Conservation (phyloP, 371 early-diverging fungal genomes). For the Mortierella sp. region DNA sequence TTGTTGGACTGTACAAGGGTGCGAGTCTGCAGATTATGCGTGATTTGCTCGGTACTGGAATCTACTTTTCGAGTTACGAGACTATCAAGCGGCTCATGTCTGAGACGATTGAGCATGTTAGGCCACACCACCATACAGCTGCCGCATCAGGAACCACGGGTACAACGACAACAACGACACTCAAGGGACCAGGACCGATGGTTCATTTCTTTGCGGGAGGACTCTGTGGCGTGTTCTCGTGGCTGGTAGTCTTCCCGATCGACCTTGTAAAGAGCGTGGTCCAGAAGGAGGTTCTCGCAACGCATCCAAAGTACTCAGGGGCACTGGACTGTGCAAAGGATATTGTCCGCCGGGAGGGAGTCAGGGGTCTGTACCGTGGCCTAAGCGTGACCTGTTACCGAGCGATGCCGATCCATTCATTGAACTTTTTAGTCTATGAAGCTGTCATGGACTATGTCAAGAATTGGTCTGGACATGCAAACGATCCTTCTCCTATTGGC, state of each 20-base stretch:
- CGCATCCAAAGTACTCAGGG: constrained; percentile 62
- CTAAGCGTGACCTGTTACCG: constrained; percentile 81
- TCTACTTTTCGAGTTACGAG: constrained; percentile 86
- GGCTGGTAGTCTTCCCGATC: constrained; percentile 85
- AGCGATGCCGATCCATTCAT: constrained; percentile 86
- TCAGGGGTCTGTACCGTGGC: constrained; percentile 80
- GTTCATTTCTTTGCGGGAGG: constrained; percentile 83
- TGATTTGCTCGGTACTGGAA: constrained; percentile 81
- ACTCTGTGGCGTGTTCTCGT: constrained; percentile 81
- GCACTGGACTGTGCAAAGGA: constrained; percentile 68
- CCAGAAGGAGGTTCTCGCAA: constrained; percentile 78
- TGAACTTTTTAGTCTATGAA: constrained; percentile 87
- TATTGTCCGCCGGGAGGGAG: constrained; percentile 67
- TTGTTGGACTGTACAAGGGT: constrained; percentile 66
- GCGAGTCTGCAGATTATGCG: constrained; percentile 69
- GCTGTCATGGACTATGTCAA: constrained; percentile 66
- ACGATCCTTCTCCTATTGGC: constrained; percentile 26
- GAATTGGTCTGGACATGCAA: constrained; percentile 40
- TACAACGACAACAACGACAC: constrained; percentile 30
- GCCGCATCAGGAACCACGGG: constrained; percentile 13
- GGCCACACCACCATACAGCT: constrained; percentile 26
- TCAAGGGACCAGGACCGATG: constrained; percentile 69
- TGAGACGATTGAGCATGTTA: constrained; percentile 58
- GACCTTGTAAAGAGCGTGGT: constrained; percentile 82
- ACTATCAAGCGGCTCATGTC: constrained; percentile 73